These are phyloP conservation scores for Musa balbisiana DNA, from an alignment of 202 grass and related monocot species.

Conservation along the genomic window DNA sequence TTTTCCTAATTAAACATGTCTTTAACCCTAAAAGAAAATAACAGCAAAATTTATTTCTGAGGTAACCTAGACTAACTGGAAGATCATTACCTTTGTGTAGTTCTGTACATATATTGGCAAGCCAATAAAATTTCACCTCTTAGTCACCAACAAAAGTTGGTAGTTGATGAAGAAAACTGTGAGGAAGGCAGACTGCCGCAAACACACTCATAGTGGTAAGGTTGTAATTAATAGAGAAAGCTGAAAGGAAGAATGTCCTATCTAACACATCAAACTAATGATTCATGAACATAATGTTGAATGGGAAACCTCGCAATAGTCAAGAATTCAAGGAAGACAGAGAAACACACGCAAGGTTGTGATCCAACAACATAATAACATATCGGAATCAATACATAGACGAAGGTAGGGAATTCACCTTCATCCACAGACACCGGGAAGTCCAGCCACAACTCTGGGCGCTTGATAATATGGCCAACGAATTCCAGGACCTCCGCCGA, in stretches of 20 bases:
- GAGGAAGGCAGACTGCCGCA: not conserved
- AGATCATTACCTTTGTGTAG: too few species aligned
- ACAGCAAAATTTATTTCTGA: too few species aligned
- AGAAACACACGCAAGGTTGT: too few species aligned
- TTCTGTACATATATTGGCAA: too few species aligned
- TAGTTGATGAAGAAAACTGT: too few species aligned
- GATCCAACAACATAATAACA: too few species aligned
- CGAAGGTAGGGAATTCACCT: slow-evolving; percentile 27
- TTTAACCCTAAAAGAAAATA: not conserved
- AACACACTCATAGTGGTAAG: not conserved
- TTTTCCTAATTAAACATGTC: not conserved
- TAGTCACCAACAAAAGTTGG: too few species aligned
- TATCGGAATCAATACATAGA: too few species aligned
- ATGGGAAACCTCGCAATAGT: not conserved
- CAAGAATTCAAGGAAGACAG: not conserved
- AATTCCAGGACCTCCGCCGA: slow-evolving; percentile 50
- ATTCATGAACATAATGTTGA: too few species aligned
- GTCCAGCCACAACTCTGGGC: slow-evolving; percentile 68
- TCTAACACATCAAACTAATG: not conserved
- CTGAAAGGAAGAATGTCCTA: not conserved
- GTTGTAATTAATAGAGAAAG: not conserved
- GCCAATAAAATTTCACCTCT: not conserved
- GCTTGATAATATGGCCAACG: slow-evolving; percentile 37
- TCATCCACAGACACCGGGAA: slow-evolving; percentile 58
- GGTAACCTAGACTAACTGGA: not conserved